phyloP scores from a whole-genome alignment of 2,329 filamentous ascomycete species.

The Zelopaecilomyces penicillatus region DNA sequence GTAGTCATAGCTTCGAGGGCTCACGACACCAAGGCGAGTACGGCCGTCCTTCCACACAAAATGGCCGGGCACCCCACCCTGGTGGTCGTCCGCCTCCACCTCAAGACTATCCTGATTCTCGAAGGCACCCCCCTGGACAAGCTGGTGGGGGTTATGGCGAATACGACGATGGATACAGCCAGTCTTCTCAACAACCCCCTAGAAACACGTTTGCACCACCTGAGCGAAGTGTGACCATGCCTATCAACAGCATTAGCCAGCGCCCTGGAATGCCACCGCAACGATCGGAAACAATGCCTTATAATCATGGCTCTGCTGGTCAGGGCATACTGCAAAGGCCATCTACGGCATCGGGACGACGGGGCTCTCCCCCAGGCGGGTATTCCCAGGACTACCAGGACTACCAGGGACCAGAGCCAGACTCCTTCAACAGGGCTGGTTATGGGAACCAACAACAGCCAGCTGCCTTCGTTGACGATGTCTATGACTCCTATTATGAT shows the following conservation, averaged over 20 bases:
- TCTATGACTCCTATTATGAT: conserved; percentile 49
- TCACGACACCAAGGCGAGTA: conserved; percentile 19
- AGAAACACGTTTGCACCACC: conserved; percentile 41
- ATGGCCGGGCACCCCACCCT: conserved; percentile 11
- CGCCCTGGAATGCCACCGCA: conserved; percentile 36
- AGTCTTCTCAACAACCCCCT: conserved; percentile 20
- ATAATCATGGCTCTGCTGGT: conserved; percentile 44
- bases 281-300: conserved; percentile 47
- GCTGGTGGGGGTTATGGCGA: conserved; percentile 17
- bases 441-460: conserved; percentile 27
- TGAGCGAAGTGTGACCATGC: conserved; percentile 55
- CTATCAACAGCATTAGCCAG: conserved; percentile 36
- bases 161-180: conserved; percentile 19
- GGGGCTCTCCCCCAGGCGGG: not conserved
- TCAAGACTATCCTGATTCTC: conserved; percentile 25
- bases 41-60: conserved; percentile 7
- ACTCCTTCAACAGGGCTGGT: conserved; percentile 21
- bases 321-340: conserved; percentile 36
- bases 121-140: conserved; percentile 20
- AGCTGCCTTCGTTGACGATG: conserved; percentile 37
- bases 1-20: conserved; percentile 18
- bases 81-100: conserved; percentile 18
- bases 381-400: conserved; percentile 21
- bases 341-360: conserved; percentile 5
- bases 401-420: conserved; percentile 22